Evolutionary conservation across 106 monocot species (phyloP).

Genomic region (Acorus calamus): DNA sequence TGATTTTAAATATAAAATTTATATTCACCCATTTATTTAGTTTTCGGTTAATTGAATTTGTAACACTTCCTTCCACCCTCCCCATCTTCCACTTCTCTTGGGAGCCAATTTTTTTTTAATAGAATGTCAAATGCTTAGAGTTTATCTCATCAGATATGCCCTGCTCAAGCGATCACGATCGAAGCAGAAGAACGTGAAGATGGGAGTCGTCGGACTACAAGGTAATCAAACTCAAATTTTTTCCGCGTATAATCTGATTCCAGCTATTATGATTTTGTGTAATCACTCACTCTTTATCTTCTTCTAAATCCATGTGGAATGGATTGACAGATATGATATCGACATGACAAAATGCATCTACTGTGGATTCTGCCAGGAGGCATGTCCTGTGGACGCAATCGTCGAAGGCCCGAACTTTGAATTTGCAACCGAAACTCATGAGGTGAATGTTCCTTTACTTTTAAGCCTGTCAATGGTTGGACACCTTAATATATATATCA

Average conservation of each 20-base stretch:
- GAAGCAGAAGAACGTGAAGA: conserved; percentile 98
- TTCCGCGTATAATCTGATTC: not conserved
- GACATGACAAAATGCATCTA: conserved; percentile 99
- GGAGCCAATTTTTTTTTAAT: not conserved
- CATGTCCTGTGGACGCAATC: conserved; percentile 92
- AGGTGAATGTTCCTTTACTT: conserved; percentile 32
- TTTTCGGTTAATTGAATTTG: too few relatives aligned
- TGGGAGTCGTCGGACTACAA: conserved; percentile 92
- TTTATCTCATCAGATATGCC: conserved; percentile 55
- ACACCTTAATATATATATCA: too few relatives aligned
- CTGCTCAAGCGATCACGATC: conserved; percentile 96
- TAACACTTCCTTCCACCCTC: too few relatives aligned
- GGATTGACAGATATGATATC: conserved; percentile 70
- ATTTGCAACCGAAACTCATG: conserved; percentile 93
- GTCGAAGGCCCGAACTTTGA: conserved; percentile 99
- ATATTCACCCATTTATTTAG: too few relatives aligned
- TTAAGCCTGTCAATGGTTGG: not conserved
- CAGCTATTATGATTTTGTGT: too few relatives aligned
- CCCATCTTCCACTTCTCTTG: not conserved
- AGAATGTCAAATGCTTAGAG: not conserved
- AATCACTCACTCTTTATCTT: not conserved
- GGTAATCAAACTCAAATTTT: conserved; percentile 21
- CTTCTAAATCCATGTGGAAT: not conserved
- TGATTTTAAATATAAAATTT: too few relatives aligned
- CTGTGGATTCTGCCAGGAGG: conserved; percentile 96